These are phyloP conservation scores for Curvularia verruculosa DNA, from an alignment of 2,329 filamentous ascomycete species.

Conservation along the genomic window DNA sequence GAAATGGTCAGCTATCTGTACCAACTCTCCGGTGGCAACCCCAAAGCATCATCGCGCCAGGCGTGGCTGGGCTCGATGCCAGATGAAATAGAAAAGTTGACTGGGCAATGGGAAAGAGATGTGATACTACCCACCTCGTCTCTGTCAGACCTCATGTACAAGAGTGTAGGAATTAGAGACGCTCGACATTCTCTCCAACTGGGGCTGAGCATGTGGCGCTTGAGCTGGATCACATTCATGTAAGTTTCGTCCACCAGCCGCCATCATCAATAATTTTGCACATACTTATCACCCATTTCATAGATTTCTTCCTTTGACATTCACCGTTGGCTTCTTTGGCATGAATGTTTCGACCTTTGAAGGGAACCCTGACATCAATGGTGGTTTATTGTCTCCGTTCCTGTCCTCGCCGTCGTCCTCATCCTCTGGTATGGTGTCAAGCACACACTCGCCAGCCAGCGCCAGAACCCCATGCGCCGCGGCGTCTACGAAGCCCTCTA, in stretches of 20 bases:
- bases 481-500: conserved; percentile 60
- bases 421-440: conserved; percentile 57
- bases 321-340: conserved; percentile 57
- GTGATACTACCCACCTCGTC: conserved; percentile 58
- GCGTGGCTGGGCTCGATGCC: conserved; percentile 52
- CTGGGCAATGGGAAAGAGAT: conserved; percentile 57
- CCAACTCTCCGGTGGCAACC: conserved; percentile 49
- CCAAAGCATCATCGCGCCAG: conserved; percentile 33
- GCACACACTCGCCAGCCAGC: conserved; percentile 50
- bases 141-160: conserved; percentile 60
- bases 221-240: conserved; percentile 76
- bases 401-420: conserved; percentile 56
- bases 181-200: conserved; percentile 57
- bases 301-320: conserved; percentile 64
- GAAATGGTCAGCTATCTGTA: conserved; percentile 54
- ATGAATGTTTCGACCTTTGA: conserved; percentile 59
- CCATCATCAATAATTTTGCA: not conserved
- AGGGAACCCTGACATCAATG: conserved; percentile 22
- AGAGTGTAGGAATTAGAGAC: conserved; percentile 60
- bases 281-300: not conserved
- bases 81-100: conserved; percentile 55
- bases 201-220: conserved; percentile 59
- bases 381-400: conserved; percentile 56
- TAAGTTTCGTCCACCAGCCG: not conserved
- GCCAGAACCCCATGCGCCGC: conserved; percentile 55